phyloP scores from a whole-genome alignment of 2,329 filamentous ascomycete genomes.

The Chrysoporthe deuterocubensis region DNA sequence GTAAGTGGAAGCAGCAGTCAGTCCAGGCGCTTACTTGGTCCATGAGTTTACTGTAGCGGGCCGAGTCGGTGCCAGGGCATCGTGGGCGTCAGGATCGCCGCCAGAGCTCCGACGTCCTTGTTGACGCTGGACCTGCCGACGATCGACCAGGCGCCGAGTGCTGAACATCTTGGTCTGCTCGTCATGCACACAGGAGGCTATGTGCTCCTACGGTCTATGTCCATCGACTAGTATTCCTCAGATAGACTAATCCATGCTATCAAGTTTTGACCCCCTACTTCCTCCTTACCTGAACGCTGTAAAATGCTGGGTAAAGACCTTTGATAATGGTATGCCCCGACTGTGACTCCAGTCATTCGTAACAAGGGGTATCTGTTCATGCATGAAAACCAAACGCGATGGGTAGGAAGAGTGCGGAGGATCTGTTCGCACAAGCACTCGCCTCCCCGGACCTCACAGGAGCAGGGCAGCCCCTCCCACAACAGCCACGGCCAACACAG shows the following conservation, averaged over 20 bases:
- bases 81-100: too few species aligned
- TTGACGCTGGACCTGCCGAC: too few species aligned
- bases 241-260: not conserved
- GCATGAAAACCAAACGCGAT: not conserved
- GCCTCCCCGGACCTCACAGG: not conserved
- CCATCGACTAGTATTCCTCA: not conserved
- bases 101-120: too few species aligned
- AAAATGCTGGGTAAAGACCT: not conserved
- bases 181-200: not conserved
- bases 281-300: not conserved
- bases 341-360: not conserved
- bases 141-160: not conserved
- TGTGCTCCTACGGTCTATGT: not conserved
- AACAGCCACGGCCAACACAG: constrained; percentile 19
- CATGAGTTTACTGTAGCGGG: too few species aligned
- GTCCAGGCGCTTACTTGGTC: too few species aligned
- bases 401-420: too few species aligned
- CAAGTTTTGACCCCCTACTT: not conserved
- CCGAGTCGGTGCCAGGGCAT: too few species aligned
- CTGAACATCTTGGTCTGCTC: not conserved
- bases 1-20: too few species aligned
- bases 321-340: not conserved
- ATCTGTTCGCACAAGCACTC: not conserved
- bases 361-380: not conserved
- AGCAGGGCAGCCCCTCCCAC: not conserved